Evolutionary conservation across 208 protist species (phyloP), one percentile per base, ranked within the genome.

Genomic region (Hexamita inflata): DNA sequence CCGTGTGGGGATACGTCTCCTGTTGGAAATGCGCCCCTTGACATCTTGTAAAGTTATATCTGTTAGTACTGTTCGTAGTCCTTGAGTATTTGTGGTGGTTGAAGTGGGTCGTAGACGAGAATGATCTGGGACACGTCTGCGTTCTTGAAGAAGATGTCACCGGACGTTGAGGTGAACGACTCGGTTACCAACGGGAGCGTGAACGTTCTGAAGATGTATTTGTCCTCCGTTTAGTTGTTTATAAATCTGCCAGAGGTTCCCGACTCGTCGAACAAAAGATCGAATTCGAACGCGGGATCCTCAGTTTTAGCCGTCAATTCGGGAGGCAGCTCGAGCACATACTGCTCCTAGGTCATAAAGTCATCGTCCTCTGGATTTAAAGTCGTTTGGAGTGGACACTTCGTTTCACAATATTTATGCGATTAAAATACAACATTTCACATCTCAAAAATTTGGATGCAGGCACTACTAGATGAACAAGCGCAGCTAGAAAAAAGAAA

Each of bases 51-150:
- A n/a, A 45, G 32, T 38, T 70, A 42, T 11, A 45, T 34, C 35
- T 45, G 26, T 34, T 70, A 38, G 28, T 11, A 57, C 15, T 42
- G 9, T 49, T 70, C 64, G n/a, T 70, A 70, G 35, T 70, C 64
- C 9, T 42, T 4, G 15, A 70, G n/a, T n/a, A 70, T 9, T 19
- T 70, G 26, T 24, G 64, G 64, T n/a, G 38, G 26, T n/a, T 13
- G 15, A 24, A 45, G 11, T 70, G 64, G 64, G 24, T 70, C 64
- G 35, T 70, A 70, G 40, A 70, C 35, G n/a, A 70, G 4, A 38
- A 70, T 70, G 34, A 70, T 70, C 4, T 70, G 30, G 11, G 64
- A 70, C 2, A 70, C 38, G 35, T 70, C 64, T 70, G 64, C 9
- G 15, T n/a, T 42, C n/a, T 70, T 70, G n/a, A 45, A 70, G 64